Conservation (phyloP, 371 early-diverging fungal genomes). For the Mortierella sp. region DNA sequence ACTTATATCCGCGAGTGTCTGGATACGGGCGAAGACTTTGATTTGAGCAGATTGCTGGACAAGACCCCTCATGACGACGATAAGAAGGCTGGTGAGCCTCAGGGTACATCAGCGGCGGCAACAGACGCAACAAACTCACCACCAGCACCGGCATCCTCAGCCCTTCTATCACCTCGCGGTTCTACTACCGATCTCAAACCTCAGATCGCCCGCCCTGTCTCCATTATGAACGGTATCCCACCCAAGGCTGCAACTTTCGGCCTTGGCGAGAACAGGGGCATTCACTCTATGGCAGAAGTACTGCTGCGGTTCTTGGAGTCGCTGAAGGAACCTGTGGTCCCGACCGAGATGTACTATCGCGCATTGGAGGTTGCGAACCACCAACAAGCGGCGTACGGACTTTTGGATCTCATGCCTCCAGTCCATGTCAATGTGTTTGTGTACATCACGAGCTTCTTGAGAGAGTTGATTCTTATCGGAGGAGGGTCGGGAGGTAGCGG, state of each 20-base stretch:
- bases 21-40: slow-evolving; percentile 84
- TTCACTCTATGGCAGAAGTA: slow-evolving; percentile 85
- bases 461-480: slow-evolving; percentile 68
- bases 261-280: slow-evolving; percentile 65
- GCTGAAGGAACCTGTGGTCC: slow-evolving; percentile 83
- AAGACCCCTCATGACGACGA: slow-evolving; percentile 28
- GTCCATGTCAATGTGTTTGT: slow-evolving; percentile 80
- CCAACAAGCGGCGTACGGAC: slow-evolving; percentile 32
- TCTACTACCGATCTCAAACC: slow-evolving; percentile 35
- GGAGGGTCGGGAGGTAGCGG: slow-evolving; percentile 12
- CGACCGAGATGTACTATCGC: slow-evolving; percentile 69
- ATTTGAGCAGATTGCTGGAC: slow-evolving; percentile 65
- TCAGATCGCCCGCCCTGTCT: slow-evolving; percentile 53
- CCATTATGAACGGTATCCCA: slow-evolving; percentile 53
- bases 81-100: not conserved
- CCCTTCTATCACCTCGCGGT: slow-evolving; percentile 43
- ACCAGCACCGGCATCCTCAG: not conserved
- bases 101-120: not conserved
- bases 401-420: slow-evolving; percentile 70
- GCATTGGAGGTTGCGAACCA: slow-evolving; percentile 68
- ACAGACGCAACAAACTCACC: slow-evolving; percentile 10
- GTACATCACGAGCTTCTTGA: slow-evolving; percentile 81
- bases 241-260: slow-evolving; percentile 51
- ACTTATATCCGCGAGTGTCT: slow-evolving; percentile 84
- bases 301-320: slow-evolving; percentile 81